These are phyloP conservation scores for Gynostemma pentaphyllum DNA, from an alignment of 306 rosid genomes.

Conservation along the genomic window DNA sequence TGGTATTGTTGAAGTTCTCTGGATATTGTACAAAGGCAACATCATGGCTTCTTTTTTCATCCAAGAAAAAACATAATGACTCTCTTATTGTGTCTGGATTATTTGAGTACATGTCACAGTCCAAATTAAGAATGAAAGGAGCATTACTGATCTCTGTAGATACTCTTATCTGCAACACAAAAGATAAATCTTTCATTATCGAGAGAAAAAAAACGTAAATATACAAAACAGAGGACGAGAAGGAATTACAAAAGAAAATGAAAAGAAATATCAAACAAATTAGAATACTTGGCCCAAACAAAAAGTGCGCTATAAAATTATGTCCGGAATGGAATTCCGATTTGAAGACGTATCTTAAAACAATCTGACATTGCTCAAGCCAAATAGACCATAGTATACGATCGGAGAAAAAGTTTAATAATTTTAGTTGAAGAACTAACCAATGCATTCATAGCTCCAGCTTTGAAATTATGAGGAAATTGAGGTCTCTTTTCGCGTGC, in stretches of 20 bases:
- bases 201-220: background rate
- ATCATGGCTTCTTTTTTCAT: constrained; percentile 37
- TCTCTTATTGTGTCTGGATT: constrained; percentile 33
- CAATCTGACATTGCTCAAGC: too few species aligned
- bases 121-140: constrained; percentile 52
- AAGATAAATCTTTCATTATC: background rate
- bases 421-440: constrained; percentile 13
- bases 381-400: too few species aligned
- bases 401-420: too few species aligned
- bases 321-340: too few species aligned
- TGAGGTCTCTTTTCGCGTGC: constrained; percentile 57
- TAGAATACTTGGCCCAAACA: too few species aligned
- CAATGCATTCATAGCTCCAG: constrained; percentile 64
- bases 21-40: constrained; percentile 52
- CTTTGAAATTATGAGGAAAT: constrained; percentile 61
- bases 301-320: too few species aligned
- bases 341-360: too few species aligned
- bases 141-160: constrained; percentile 59
- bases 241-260: too few species aligned
- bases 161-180: constrained; percentile 42
- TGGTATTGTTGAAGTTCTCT: constrained; percentile 28
- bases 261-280: too few species aligned
- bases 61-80: constrained; percentile 48
- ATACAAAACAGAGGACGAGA: background rate
- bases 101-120: constrained; percentile 63